These are phyloP conservation scores for Fonsecaea erecta DNA, from an alignment of 2,329 filamentous ascomycete genomes.

Conservation along the genomic window DNA sequence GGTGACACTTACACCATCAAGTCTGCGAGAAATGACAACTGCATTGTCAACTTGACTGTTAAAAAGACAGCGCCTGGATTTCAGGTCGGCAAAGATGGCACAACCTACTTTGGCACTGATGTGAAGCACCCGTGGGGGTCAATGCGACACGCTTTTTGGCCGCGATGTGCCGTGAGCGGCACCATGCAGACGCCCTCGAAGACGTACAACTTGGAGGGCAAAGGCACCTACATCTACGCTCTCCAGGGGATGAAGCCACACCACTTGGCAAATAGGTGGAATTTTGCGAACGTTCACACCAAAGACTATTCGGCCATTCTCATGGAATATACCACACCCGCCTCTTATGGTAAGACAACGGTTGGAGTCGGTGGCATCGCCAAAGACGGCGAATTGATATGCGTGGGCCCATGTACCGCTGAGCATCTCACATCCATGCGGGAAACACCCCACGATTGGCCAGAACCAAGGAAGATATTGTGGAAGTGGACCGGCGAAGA, in stretches of 20 bases:
- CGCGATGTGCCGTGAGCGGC: conserved; percentile 79
- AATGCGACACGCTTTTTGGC: conserved; percentile 95
- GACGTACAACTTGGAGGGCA: conserved; percentile 79
- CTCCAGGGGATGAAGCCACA: conserved; percentile 99
- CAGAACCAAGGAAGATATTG: conserved; percentile 75
- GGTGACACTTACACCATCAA: conserved; percentile 85
- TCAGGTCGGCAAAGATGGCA: conserved; percentile 81
- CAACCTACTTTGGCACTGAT: conserved; percentile 84
- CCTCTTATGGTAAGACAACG: conserved; percentile 83
- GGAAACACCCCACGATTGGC: conserved; percentile 84
- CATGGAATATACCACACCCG: conserved; percentile 95
- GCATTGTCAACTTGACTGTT: conserved; percentile 84
- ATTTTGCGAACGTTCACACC: conserved; percentile 89
- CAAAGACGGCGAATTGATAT: conserved; percentile 79
- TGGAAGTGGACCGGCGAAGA: conserved; percentile 79
- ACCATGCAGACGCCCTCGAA: conserved; percentile 82
- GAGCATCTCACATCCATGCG: conserved; percentile 71
- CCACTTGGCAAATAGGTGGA: conserved; percentile 90
- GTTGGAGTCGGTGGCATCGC: conserved; percentile 81
- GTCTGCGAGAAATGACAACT: conserved; percentile 78
- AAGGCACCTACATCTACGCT: conserved; percentile 78
- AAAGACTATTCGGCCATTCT: conserved; percentile 83
- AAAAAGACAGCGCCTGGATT: conserved; percentile 79
- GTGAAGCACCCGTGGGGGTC: conserved; percentile 83
- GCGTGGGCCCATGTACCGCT: conserved; percentile 69